phyloP scores from a whole-genome alignment of 2,329 filamentous ascomycete species.

The Peltaster fructicola region DNA sequence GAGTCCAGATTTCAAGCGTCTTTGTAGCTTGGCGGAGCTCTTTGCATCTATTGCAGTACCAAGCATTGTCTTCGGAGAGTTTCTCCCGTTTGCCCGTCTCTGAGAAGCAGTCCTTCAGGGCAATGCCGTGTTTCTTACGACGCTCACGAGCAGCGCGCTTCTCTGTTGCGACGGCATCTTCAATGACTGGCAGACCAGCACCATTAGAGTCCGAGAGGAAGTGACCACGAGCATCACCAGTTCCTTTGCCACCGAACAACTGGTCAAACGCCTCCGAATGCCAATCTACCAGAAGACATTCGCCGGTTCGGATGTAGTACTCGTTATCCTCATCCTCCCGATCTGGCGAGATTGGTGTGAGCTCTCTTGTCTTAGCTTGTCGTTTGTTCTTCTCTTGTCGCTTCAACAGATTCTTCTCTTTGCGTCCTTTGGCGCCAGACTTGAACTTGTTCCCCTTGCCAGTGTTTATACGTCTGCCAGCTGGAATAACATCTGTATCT shows the following conservation, averaged over 20 bases:
- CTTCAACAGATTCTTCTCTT: conserved; percentile 7
- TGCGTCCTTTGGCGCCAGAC: conserved; percentile 3
- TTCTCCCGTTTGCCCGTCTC: conserved; percentile 92
- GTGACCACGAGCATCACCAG: conserved; percentile 39
- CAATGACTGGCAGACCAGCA: conserved; percentile 34
- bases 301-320: conserved; percentile 50
- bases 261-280: conserved; percentile 48
- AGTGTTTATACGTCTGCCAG: too few species aligned
- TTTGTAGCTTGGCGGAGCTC: conserved; percentile 84
- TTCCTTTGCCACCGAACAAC: conserved; percentile 41
- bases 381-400: conserved; percentile 5
- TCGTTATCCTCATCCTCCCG: conserved; percentile 10
- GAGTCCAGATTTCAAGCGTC: conserved; percentile 94
- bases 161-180: conserved; percentile 42
- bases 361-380: conserved; percentile 1
- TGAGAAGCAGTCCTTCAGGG: conserved; percentile 75
- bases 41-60: conserved; percentile 95
- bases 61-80: conserved; percentile 85
- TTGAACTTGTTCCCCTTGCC: conserved; percentile 10
- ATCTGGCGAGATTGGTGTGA: conserved; percentile 2
- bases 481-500: too few species aligned
- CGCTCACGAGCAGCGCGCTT: conserved; percentile 44
- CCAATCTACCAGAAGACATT: conserved; percentile 83
- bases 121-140: conserved; percentile 59
- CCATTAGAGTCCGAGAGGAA: conserved; percentile 38